phyloP scores from a whole-genome alignment of 805 yeast species.

The Tetrapisispora nanseiensis region DNA sequence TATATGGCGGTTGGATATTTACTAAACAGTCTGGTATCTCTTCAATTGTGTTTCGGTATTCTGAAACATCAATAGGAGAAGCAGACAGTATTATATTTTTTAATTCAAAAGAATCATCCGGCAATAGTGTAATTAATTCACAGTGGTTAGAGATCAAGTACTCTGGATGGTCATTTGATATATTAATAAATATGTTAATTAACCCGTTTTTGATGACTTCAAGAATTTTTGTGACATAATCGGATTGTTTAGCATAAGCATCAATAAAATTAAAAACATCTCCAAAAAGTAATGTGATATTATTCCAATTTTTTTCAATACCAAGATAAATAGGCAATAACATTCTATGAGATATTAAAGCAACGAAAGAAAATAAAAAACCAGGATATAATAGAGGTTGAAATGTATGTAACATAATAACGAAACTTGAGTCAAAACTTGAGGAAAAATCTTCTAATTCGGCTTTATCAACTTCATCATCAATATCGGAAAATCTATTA shows the following conservation, averaged over 20 bases:
- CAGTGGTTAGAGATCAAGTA: constrained; percentile 70
- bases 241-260: constrained; percentile 45
- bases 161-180: constrained; percentile 83
- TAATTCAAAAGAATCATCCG: constrained; percentile 66
- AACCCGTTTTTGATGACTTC: constrained; percentile 79
- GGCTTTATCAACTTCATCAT: constrained; percentile 17
- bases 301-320: constrained; percentile 47
- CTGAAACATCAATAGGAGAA: constrained; percentile 52
- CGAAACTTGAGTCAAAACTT: constrained; percentile 48
- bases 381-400: constrained; percentile 93
- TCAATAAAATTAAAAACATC: constrained; percentile 66
- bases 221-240: constrained; percentile 49
- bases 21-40: constrained; percentile 13
- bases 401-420: constrained; percentile 56
- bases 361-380: constrained; percentile 89
- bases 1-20: constrained; percentile 31
- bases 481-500: constrained; percentile 20
- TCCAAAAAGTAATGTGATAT: constrained; percentile 49
- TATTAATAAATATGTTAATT: constrained; percentile 60
- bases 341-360: constrained; percentile 78
- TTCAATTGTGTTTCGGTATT: too few relatives aligned
- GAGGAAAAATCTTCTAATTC: constrained; percentile 38
- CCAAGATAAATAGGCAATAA: constrained; percentile 69
- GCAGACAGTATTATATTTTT: constrained; percentile 78
- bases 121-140: constrained; percentile 58